Evolutionary conservation across 2,329 filamentous ascomycete genomes (phyloP), one percentile per base, ranked within the genome.

Genomic region (Lizonia empirigonia): DNA sequence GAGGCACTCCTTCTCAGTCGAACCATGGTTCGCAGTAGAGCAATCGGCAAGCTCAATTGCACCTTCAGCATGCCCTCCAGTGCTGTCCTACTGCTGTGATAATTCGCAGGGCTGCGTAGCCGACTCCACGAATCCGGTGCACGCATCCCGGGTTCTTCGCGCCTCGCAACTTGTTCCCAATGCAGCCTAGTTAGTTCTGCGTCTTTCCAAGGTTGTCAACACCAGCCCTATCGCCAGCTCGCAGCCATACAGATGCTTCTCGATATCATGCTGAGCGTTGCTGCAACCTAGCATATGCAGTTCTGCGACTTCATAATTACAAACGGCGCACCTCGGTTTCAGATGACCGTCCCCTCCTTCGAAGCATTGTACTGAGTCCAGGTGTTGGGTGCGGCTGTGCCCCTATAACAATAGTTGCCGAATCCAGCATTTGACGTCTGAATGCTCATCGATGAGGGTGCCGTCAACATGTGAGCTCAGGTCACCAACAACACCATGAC

Each of bases 161-260:
- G 37, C 29, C 44, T 58, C 52, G 55, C 55, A 58, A 56, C 29
- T 33, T 36, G 45, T 33, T 47, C 55, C 44, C 37, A 22, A 39
- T 50, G n/a, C 29, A 23, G 44, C 22, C 15, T 46, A 55, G 55
- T 20, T 22, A 33, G 6, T 1, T 13, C 32, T 52, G 24, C 27
- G 24, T 32, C 23, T 20, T 40, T 32, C 60, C n/a, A n/a, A n/a
- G n/a, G n/a, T n/a, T n/a, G n/a, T 60, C 62, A 65, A 64, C 59
- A 65, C 56, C 64, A 55, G 51, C 48, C 51, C 54, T 50, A 42
- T 56, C 53, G 32, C 23, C 35, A 35, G 20, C 45, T 37, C 30
- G 36, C 48, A 50, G 23, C 59, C 61, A 61, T 46, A 55, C 53
- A 56, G 47, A 45, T 44, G 36, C 38, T 51, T 37, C 22, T 50